Evolutionary conservation across 768 basidiomycete genomes (phyloP), one percentile per base, ranked within the genome.

Genomic region (Crepidotus variabilis): DNA sequence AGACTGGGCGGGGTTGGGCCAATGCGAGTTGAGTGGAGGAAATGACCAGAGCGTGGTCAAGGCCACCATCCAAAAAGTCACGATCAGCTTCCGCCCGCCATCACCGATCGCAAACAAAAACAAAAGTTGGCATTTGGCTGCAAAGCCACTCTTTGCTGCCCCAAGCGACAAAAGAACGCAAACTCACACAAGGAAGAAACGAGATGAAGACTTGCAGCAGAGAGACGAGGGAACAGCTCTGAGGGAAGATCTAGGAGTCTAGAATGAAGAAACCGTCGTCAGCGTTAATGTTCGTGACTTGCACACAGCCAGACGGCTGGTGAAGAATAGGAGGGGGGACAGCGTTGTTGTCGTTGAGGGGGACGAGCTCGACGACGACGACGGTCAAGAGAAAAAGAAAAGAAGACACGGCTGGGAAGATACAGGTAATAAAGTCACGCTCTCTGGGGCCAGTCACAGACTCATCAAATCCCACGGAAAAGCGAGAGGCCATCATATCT

Each of bases 271-370:
- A 61, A 63, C 67, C 67, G 72, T 56, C 75, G 76, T 78, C 69
- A 78, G 76, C 76, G 75, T 75, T 59, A 66, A 33, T 55, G 64
- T 73, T 78, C 78, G 79, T 76, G 70, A 77, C 61, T 64, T 62
- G 65, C 58, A 57, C 50, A 63, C 55, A 61, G 63, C 58, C 39
- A 33, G 39, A 49, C 35, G 45, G 55, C 51, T 52, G 57, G 69
- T 66, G 63, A 61, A 56, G 63, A 60, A 47, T 64, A 56, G 48
- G 63, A 63, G 65, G 62, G 61, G 63, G 59, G 58, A 60, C 65
- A 60, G 67, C 54, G 57, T 54, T 60, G 54, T 55, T 55, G 70
- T 62, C 70, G 71, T 62, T 59, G 73, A 65, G 70, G 70, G 62
- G 65, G 71, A 67, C 66, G 73, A 68, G 70, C 71, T 72, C 73